These are phyloP conservation scores for Trametes polyzona DNA, from an alignment of 1,284 basidiomycete species.

Conservation along the genomic window DNA sequence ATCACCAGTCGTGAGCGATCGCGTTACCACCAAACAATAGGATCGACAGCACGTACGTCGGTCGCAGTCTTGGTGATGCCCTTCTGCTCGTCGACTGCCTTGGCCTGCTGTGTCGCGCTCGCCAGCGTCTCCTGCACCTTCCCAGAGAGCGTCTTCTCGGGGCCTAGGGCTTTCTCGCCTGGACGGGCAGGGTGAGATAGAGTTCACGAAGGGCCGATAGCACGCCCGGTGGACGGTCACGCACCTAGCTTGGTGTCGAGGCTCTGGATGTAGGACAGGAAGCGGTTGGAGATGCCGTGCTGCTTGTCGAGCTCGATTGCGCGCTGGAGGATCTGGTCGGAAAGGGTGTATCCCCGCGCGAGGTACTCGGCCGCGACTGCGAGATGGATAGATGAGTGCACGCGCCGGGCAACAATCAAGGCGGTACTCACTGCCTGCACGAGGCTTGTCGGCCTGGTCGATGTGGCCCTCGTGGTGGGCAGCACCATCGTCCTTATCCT, in stretches of 20 bases:
- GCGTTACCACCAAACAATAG: neutral
- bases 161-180: slow-evolving; percentile 60
- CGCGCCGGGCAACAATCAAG: neutral
- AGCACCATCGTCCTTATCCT: slow-evolving; percentile 47
- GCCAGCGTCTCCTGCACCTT: slow-evolving; percentile 70
- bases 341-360: slow-evolving; percentile 82
- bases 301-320: slow-evolving; percentile 89
- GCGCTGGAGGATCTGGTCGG: slow-evolving; percentile 78
- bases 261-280: slow-evolving; percentile 76
- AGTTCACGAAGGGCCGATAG: neutral
- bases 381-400: slow-evolving; percentile 31
- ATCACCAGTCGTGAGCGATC: neutral
- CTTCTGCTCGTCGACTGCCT: slow-evolving; percentile 79
- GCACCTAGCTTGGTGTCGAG: slow-evolving; percentile 74
- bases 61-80: slow-evolving; percentile 71
- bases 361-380: slow-evolving; percentile 89
- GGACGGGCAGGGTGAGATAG: neutral
- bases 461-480: slow-evolving; percentile 44
- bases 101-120: slow-evolving; percentile 66
- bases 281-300: slow-evolving; percentile 85
- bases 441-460: slow-evolving; percentile 82
- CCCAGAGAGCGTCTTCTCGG: slow-evolving; percentile 74
- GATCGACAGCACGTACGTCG: slow-evolving; percentile 51
- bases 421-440: slow-evolving; percentile 63
- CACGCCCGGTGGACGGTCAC: neutral